phyloP scores from a whole-genome alignment of 179 eudicot species.

The Spinacia oleracea region DNA sequence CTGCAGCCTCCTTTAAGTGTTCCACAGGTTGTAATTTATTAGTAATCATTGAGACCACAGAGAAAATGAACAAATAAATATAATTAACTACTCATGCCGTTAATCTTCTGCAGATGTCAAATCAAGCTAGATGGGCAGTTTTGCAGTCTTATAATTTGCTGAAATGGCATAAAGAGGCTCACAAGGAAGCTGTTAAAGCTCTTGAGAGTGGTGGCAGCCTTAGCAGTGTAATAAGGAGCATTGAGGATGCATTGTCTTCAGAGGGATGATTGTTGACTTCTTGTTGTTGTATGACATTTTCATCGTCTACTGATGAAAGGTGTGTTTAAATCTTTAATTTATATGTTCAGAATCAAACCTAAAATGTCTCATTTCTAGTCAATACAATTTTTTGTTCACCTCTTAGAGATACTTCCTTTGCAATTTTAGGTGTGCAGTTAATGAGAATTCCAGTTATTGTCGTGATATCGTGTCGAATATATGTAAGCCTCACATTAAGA shows the following conservation, averaged over 20 bases:
- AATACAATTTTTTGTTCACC: background rate
- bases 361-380: background rate
- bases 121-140: slow-evolving; percentile 96
- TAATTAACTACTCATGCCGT: background rate
- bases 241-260: slow-evolving; percentile 67
- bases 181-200: slow-evolving; percentile 75
- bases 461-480: background rate
- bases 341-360: background rate
- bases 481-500: background rate
- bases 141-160: slow-evolving; percentile 83
- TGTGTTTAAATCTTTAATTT: background rate
- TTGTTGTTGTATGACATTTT: background rate
- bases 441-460: background rate
- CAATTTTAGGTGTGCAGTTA: background rate
- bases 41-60: slow-evolving; percentile 1
- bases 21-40: slow-evolving; percentile 51
- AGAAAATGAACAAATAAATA: background rate
- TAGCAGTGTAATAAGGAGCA: slow-evolving; percentile 67
- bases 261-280: slow-evolving; percentile 15
- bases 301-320: background rate
- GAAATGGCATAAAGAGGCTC: slow-evolving; percentile 86
- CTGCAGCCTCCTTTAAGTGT: slow-evolving; percentile 75
- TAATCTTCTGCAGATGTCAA: slow-evolving; percentile 61
- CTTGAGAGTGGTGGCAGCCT: slow-evolving; percentile 68
- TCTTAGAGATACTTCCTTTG: background rate